Conservation (phyloP, 2,329 filamentous ascomycete species). For the Sporothrix pallida region DNA sequence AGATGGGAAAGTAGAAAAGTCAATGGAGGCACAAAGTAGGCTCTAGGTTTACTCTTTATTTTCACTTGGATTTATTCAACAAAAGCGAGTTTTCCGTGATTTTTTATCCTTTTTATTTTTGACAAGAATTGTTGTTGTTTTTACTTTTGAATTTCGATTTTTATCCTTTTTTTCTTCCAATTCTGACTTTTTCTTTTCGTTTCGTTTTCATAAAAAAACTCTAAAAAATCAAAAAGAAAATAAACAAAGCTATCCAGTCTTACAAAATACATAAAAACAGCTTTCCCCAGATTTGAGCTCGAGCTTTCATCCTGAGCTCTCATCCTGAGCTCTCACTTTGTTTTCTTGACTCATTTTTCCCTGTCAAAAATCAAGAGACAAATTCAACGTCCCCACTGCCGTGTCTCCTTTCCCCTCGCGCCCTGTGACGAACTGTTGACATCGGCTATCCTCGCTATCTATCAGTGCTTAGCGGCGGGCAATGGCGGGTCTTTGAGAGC, state of each 20-base stretch:
- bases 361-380: neutral
- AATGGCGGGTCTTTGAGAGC: neutral
- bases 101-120: neutral
- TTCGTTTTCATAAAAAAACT: neutral
- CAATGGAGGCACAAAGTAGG: neutral
- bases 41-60: neutral
- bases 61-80: neutral
- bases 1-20: neutral
- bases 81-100: neutral
- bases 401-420: neutral
- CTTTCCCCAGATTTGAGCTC: neutral
- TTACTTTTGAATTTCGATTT: neutral
- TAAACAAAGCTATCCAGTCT: neutral
- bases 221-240: neutral
- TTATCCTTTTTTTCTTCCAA: neutral
- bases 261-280: neutral
- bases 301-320: neutral
- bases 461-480: neutral
- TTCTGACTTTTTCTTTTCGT: neutral
- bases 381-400: neutral
- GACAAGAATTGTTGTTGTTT: too few species aligned
- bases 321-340: neutral
- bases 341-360: neutral
- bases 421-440: slow-evolving; percentile 12
- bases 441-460: neutral